Base-by-base conservation (phyloP, 129 eudicot species). In the Chrysanthemum seticuspe region DNA sequence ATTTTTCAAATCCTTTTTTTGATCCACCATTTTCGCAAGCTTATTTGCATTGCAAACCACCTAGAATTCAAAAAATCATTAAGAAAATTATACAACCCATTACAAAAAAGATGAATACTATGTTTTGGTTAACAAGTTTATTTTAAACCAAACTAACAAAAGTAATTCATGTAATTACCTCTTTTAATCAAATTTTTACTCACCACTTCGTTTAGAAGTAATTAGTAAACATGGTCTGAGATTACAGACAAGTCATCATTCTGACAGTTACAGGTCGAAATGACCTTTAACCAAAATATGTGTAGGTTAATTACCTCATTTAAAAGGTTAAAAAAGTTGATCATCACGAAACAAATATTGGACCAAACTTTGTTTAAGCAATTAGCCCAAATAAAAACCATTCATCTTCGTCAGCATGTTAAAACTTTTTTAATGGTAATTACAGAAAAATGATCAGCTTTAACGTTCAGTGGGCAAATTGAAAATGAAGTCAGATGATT, bases 31-130 rank as follows among this genome's bases (percentile, higher is more conserved):
- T 10, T 67, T 70, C 51, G 99, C 91, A 29, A 94, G 97, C 62
- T 82, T 84, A 81, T 94, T 94, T 65, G 99, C 97, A 81, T 94
- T 86, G 88, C 90, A 90, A 27, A 90, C 91, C 51, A 85, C 84
- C 99, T 94, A 73, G 23, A 65, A 75, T 71, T 72, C 56, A 57
- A 76, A 45, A 73, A 60, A 69, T 3, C 57, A 23, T 40, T 52
- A 54, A 13, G 4, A 7, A 49, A 16, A 9, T 58, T 59, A 3
- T 36, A 36, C 7, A 57, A 57, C 57, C 31, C 16, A 67, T 4
- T 65, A 57, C n/a, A 47, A 13, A 6, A 8, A 76, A 67, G 51
- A 67, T 25, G 12, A 58, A 67, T 76, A n/a, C 68, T 31, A 36
- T 36, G 8, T 36, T 5, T 36, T 6, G 8, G 8, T 8, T 36